Conservation (phyloP, 2,329 filamentous ascomycete species). For the Diaporthe batatas region DNA sequence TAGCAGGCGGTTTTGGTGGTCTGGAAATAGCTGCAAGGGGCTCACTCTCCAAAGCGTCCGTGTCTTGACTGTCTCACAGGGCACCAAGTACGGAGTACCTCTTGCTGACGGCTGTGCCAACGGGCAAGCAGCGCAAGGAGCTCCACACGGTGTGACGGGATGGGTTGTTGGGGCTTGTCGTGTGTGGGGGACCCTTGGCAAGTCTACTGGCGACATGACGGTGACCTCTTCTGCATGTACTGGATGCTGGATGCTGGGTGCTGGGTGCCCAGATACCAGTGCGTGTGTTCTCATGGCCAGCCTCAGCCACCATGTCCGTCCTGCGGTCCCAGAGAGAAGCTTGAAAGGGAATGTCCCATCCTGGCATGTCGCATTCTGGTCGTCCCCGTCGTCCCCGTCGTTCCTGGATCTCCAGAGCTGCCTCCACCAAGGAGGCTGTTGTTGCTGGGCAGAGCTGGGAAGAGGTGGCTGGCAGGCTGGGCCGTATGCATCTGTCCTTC, state of each 20-base stretch:
- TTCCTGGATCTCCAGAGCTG: not conserved
- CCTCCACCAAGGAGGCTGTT: not conserved
- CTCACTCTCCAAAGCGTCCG: not conserved
- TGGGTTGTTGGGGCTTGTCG: not conserved
- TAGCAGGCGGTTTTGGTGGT: not conserved
- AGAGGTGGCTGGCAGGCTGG: constrained; percentile 24
- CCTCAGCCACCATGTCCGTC: not conserved
- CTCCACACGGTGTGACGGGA: not conserved
- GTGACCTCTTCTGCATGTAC: constrained; percentile 20
- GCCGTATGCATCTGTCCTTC: not conserved
- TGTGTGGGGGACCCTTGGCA: constrained; percentile 4
- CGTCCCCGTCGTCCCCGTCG: no score
- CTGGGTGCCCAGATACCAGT: not conserved
- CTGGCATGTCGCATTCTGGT: not conserved
- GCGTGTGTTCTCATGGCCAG: not conserved
- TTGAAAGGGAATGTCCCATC: not conserved
- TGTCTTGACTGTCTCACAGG: no score
- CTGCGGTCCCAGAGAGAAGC: not conserved
- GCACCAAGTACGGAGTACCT: not conserved
- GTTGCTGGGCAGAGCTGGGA: not conserved
- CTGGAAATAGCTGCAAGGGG: not conserved
- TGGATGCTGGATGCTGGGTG: no score
- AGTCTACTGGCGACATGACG: constrained; percentile 7
- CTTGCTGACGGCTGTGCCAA: not conserved
- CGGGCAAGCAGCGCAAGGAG: not conserved